phyloP scores from a whole-genome alignment of 2,329 filamentous ascomycete genomes.

The Aureobasidium sp. region DNA sequence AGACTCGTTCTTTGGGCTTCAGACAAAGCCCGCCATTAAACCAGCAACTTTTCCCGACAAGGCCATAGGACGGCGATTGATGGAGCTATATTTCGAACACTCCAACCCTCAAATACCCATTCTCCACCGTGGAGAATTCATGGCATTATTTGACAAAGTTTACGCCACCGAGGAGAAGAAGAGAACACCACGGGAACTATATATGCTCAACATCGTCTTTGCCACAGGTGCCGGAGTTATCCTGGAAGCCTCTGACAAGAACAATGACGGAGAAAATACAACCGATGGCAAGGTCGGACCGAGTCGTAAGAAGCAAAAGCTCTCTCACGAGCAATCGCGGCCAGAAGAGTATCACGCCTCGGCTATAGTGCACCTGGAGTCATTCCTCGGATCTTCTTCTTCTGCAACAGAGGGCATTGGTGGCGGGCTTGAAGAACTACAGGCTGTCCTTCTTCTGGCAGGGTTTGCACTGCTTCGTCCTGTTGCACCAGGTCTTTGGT shows the following conservation, averaged over 20 bases:
- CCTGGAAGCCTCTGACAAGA: constrained; percentile 47
- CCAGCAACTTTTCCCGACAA: constrained; percentile 77
- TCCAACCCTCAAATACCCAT: constrained; percentile 95
- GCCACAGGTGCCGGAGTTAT: constrained; percentile 93
- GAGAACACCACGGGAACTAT: constrained; percentile 73
- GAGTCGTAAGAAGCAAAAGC: constrained; percentile 44
- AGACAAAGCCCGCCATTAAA: constrained; percentile 81
- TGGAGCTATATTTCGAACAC: constrained; percentile 87
- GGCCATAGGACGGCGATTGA: constrained; percentile 64
- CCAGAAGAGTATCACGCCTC: constrained; percentile 96
- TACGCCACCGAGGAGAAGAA: constrained; percentile 63
- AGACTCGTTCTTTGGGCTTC: constrained; percentile 94
- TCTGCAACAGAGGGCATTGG: constrained; percentile 60
- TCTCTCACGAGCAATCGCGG: constrained; percentile 52
- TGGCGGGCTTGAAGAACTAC: constrained; percentile 86
- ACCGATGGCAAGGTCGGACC: constrained; percentile 29
- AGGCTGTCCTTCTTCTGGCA: constrained; percentile 84
- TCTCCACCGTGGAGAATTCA: constrained; percentile 81
- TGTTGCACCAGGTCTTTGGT: constrained; percentile 91
- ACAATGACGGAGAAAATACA: not conserved
- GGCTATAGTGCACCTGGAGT: constrained; percentile 84
- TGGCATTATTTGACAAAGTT: constrained; percentile 75
- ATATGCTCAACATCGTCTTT: constrained; percentile 94
- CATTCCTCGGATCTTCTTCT: constrained; percentile 62
- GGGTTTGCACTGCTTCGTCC: constrained; percentile 87